These are phyloP conservation scores for Chalciporus pseudorubinellus DNA, from an alignment of 768 basidiomycete species.

Conservation along the genomic window DNA sequence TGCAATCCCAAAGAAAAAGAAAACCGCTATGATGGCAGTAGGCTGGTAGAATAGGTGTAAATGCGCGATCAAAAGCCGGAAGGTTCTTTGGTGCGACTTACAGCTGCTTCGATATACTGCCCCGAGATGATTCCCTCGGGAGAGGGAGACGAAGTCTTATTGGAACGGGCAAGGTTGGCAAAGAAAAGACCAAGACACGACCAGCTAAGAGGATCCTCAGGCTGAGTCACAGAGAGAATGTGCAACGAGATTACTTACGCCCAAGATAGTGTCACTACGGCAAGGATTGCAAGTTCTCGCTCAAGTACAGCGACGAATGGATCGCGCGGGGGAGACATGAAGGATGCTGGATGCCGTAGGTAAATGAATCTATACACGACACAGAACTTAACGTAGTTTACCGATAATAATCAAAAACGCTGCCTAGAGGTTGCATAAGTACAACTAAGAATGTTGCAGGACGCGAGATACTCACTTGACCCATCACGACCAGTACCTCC, in stretches of 20 bases:
- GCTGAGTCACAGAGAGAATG: neutral
- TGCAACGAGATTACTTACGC: slow-evolving; percentile 44
- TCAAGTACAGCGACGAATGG: slow-evolving; percentile 69
- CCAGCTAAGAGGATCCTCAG: slow-evolving; percentile 53
- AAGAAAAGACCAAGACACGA: slow-evolving; percentile 61
- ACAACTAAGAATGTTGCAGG: neutral
- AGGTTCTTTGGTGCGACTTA: slow-evolving; percentile 16
- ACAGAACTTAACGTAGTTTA: slow-evolving; percentile 19
- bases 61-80: neutral
- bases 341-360: slow-evolving; percentile 55
- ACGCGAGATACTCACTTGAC: slow-evolving; percentile 43
- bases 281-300: slow-evolving; percentile 55
- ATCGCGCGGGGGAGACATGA: slow-evolving; percentile 65
- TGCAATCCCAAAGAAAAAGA: slow-evolving; percentile 59
- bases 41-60: slow-evolving; percentile 39
- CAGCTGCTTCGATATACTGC: slow-evolving; percentile 52
- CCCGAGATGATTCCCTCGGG: slow-evolving; percentile 45
- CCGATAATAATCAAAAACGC: slow-evolving; percentile 65
- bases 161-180: slow-evolving; percentile 52
- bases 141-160: slow-evolving; percentile 40
- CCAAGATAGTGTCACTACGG: slow-evolving; percentile 52
- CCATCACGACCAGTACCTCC: slow-evolving; percentile 45
- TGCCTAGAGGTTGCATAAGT: slow-evolving; percentile 40
- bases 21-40: slow-evolving; percentile 55
- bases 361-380: neutral